Percentiles rank a stretch among this genome's conserved stretches.
phyloP scores from a whole-genome alignment of 352 stramenopile species.

The Pythium guiyangense region DNA sequence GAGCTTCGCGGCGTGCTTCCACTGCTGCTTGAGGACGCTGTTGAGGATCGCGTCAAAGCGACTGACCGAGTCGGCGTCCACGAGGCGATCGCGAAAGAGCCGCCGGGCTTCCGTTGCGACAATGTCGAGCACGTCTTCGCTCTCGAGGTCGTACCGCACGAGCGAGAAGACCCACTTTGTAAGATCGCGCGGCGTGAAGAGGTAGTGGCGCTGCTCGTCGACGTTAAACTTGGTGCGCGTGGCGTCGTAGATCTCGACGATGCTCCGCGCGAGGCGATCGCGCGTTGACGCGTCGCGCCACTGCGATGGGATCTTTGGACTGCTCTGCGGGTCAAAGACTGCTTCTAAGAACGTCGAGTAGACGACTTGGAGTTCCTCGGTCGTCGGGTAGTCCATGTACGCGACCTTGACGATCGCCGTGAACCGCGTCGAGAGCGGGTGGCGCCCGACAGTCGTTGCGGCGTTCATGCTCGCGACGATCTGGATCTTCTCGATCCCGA shows the following conservation, averaged over 20 bases:
- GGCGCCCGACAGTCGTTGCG: conserved; percentile 88
- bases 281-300: conserved; percentile 56
- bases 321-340: conserved; percentile 47
- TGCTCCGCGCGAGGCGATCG: conserved; percentile 77
- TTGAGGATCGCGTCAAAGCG: conserved; percentile 88
- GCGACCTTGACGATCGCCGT: conserved; percentile 92
- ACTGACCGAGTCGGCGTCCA: conserved; percentile 63
- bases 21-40: conserved; percentile 81
- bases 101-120: conserved; percentile 85
- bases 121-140: conserved; percentile 89
- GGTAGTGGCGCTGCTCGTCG: conserved; percentile 93
- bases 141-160: conserved; percentile 86
- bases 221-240: conserved; percentile 89
- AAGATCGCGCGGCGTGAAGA: conserved; percentile 92
- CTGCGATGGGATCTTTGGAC: conserved; percentile 29
- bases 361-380: conserved; percentile 84
- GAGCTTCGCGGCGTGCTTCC: conserved; percentile 71
- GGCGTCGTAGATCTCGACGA: conserved; percentile 91
- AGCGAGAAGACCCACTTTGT: conserved; percentile 90
- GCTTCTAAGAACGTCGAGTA: conserved; percentile 89
- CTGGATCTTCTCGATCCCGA: conserved; percentile 91
- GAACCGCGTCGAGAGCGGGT: conserved; percentile 91
- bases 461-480: conserved; percentile 95
- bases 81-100: conserved; percentile 89
- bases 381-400: conserved; percentile 91